phyloP scores from a whole-genome alignment of 208 protist genomes.

The Trypanosoma congolense region DNA sequence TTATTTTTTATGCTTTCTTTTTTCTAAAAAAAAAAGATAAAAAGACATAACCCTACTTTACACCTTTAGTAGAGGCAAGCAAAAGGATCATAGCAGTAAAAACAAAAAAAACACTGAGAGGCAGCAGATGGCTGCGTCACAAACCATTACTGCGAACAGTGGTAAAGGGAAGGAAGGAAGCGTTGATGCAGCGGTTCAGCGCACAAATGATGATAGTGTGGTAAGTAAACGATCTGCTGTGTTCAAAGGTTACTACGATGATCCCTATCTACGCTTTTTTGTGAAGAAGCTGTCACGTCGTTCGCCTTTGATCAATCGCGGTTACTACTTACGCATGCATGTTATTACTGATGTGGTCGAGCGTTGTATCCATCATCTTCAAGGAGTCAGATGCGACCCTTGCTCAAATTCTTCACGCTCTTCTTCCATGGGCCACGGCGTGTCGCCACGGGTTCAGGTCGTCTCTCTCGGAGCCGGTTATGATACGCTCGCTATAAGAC shows the following conservation, averaged over 20 bases:
- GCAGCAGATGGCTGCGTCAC: no score
- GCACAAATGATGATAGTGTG: constrained; percentile 90
- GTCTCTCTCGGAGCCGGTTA: constrained; percentile 85
- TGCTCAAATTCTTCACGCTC: background rate
- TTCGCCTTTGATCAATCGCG: constrained; percentile 86
- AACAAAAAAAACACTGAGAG: no score
- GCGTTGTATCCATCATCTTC: constrained; percentile 27
- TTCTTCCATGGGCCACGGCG: background rate
- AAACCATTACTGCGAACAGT: background rate
- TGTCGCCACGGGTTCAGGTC: constrained; percentile 48
- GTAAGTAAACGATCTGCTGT: constrained; percentile 88
- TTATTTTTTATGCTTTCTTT: no score
- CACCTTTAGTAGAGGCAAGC: no score
- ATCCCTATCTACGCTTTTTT: constrained; percentile 79
- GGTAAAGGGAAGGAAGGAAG: constrained; percentile 17
- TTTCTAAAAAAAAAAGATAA: no score
- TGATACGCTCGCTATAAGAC: constrained; percentile 78
- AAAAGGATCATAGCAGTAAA: no score
- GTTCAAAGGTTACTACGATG: constrained; percentile 57
- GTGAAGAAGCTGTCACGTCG: constrained; percentile 71
- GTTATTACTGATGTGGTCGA: constrained; percentile 73
- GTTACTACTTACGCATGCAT: constrained; percentile 85
- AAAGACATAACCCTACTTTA: no score
- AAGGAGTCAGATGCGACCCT: background rate
- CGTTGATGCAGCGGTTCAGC: constrained; percentile 75